Evolutionary conservation across 140 eudicot genomes (phyloP).

Genomic region (Oenanthe javanica): DNA sequence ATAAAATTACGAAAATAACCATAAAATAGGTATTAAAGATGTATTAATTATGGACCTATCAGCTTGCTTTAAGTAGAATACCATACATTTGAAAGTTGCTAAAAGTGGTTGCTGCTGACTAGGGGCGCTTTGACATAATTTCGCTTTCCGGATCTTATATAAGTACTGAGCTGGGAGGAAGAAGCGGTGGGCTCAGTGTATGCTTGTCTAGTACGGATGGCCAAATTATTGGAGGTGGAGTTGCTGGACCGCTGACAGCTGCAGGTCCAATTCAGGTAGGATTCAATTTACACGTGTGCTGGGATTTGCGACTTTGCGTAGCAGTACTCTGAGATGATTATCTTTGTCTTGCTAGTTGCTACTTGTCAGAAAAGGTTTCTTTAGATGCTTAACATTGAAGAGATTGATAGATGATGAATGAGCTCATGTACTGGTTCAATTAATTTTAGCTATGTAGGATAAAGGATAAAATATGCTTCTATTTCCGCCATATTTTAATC

Average conservation of each 20-base stretch:
- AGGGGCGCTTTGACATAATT: slow-evolving; percentile 79
- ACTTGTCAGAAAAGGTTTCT: neutral
- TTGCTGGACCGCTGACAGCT: slow-evolving; percentile 70
- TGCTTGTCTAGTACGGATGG: slow-evolving; percentile 61
- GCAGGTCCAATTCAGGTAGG: slow-evolving; percentile 80
- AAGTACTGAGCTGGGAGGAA: slow-evolving; percentile 60
- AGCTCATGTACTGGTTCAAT: neutral
- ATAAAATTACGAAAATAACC: too few relatives aligned
- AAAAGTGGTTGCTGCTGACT: slow-evolving; percentile 14
- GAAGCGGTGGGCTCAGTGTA: slow-evolving; percentile 70
- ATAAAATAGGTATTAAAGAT: too few relatives aligned
- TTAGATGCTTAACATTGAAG: neutral
- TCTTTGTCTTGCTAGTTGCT: neutral
- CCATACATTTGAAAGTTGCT: neutral
- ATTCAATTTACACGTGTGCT: neutral
- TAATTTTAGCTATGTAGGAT: neutral
- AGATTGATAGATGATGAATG: neutral
- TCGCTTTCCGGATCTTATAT: slow-evolving; percentile 66
- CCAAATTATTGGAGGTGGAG: slow-evolving; percentile 71
- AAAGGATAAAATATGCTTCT: neutral
- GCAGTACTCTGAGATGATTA: neutral
- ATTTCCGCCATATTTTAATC: neutral
- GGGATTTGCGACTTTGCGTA: neutral
- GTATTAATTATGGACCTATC: too few relatives aligned
- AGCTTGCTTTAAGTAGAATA: neutral